Evolutionary conservation across 2,329 filamentous ascomycete species (phyloP).

Genomic region (Periconia sp.): DNA sequence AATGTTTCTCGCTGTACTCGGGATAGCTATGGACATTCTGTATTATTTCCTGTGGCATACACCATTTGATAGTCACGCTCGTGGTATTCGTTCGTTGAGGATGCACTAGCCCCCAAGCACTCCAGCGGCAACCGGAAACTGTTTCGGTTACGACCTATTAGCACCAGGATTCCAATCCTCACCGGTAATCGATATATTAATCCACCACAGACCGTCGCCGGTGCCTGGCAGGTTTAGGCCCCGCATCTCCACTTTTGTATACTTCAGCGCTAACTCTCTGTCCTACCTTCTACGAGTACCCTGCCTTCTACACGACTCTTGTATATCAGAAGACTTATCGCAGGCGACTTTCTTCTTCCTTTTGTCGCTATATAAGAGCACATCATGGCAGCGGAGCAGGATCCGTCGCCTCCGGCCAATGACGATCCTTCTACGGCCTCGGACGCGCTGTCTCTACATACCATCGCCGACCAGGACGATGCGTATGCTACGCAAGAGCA

Average conservation of each 20-base stretch:
- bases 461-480: slow-evolving; percentile 17
- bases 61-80: no score
- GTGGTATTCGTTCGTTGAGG: no score
- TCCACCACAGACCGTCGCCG: background rate
- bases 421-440: slow-evolving; percentile 10
- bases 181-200: slow-evolving; percentile 1
- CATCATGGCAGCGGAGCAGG: slow-evolving; percentile 8
- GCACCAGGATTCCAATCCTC: slow-evolving; percentile 8
- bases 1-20: no score
- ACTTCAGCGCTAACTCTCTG: no score
- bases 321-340: background rate
- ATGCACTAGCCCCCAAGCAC: no score
- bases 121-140: no score
- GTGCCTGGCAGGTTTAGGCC: background rate
- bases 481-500: slow-evolving; percentile 17
- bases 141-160: no score
- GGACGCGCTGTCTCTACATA: slow-evolving; percentile 17
- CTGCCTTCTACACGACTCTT: background rate
- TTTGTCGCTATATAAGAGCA: no score
- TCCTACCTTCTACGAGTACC: no score
- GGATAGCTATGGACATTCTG: no score
- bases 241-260: background rate
- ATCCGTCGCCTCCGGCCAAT: slow-evolving; percentile 1
- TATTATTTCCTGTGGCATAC: no score
- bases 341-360: background rate